These are phyloP conservation scores for Beverwykella pulmonaria DNA, from an alignment of 495 filamentous ascomycete species.

Conservation along the genomic window DNA sequence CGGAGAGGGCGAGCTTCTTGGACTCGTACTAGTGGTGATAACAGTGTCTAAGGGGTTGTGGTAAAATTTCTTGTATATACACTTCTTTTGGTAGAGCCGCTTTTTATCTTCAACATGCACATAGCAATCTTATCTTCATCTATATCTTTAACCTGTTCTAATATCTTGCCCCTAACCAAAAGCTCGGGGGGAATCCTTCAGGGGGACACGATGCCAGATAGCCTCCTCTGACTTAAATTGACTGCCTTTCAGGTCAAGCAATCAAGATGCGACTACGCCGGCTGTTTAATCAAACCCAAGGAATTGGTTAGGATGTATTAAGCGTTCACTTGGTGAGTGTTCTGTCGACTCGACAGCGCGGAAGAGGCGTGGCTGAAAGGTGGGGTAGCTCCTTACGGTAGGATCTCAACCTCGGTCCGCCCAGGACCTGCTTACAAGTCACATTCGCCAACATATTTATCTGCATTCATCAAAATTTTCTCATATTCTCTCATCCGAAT, in stretches of 20 bases:
- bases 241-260: no score
- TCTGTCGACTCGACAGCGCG: background rate
- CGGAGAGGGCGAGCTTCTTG: slow-evolving; percentile 23
- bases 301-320: background rate
- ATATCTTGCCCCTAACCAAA: no score
- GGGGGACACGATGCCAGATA: no score
- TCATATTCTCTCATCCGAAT: background rate
- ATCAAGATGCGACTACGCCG: no score
- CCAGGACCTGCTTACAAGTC: background rate
- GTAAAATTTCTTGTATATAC: slow-evolving; percentile 18
- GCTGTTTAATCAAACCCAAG: no score
- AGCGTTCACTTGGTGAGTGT: no score
- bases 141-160: background rate
- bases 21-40: slow-evolving; percentile 18
- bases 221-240: no score
- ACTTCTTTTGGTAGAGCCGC: background rate
- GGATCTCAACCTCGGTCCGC: slow-evolving; percentile 5
- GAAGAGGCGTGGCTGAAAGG: background rate
- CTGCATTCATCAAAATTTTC: background rate
- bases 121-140: background rate
- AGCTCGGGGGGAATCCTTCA: no score
- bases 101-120: background rate
- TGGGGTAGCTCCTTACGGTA: slow-evolving; percentile 7
- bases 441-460: background rate
- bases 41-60: background rate